These are phyloP conservation scores for Coemansia sp. DNA, from an alignment of 192 early-diverging fungal genomes.

Conservation along the genomic window DNA sequence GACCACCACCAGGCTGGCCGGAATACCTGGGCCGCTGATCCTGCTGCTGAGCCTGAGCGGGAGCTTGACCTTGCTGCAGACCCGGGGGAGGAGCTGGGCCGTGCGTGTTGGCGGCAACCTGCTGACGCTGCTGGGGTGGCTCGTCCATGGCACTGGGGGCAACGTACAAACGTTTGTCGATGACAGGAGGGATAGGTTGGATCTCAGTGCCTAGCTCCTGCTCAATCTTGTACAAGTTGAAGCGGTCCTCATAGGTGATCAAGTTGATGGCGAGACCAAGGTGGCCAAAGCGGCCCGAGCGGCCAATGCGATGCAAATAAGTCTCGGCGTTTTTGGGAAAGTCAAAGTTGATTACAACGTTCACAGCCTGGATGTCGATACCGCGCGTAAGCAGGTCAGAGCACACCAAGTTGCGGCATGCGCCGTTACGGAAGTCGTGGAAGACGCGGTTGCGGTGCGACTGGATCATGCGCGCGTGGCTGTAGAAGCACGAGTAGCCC, in stretches of 20 bases:
- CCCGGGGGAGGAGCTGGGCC: slow-evolving; percentile 46
- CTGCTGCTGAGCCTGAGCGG: slow-evolving; percentile 12
- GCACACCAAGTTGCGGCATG: slow-evolving; percentile 96
- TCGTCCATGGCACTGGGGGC: slow-evolving; percentile 76
- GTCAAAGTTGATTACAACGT: slow-evolving; percentile 99
- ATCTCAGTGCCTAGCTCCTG: slow-evolving; percentile 98
- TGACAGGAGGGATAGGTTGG: slow-evolving; percentile 94
- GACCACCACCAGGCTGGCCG: background rate
- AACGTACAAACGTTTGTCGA: slow-evolving; percentile 91
- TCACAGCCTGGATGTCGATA: slow-evolving; percentile 99
- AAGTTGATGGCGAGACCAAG: slow-evolving; percentile 97
- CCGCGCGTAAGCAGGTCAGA: slow-evolving; percentile 97
- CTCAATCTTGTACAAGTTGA: slow-evolving; percentile 98
- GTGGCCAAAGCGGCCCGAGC: slow-evolving; percentile 95
- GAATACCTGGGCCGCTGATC: background rate
- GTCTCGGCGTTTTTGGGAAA: slow-evolving; percentile 99
- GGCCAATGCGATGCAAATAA: slow-evolving; percentile 97
- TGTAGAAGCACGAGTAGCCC: slow-evolving; percentile 99
- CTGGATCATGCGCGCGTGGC: slow-evolving; percentile 98
- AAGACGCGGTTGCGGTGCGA: slow-evolving; percentile 98
- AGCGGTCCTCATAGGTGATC: slow-evolving; percentile 97
- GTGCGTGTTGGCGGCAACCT: slow-evolving; percentile 15
- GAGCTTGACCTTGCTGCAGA: slow-evolving; percentile 12
- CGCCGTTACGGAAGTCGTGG: slow-evolving; percentile 98
- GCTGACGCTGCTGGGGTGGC: slow-evolving; percentile 58